Evolutionary conservation across 352 stramenopile genomes (phyloP), one percentile per base, ranked within the genome.

Genomic region (Peronospora destructor): DNA sequence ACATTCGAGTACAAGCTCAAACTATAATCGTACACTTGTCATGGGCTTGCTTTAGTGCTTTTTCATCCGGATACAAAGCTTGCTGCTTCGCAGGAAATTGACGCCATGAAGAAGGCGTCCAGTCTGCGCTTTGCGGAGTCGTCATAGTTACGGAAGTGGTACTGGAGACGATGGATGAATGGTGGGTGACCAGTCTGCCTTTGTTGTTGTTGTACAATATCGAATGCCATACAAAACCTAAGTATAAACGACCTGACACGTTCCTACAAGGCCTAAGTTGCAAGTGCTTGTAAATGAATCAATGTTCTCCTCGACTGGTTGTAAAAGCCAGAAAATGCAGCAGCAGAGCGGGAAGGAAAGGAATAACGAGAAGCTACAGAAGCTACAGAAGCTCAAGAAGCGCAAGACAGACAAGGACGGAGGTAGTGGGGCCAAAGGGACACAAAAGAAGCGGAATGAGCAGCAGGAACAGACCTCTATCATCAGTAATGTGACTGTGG

Each of bases 51-150:
- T 71, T 60, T 12, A 98, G 69, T 44, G 91, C 79, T 34, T 73
- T 68, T 25, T 45, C 30, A 45, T 94, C 77, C 17, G 68, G 68
- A 51, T 91, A 95, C 47, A 59, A 53, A 32, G 84, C 83, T 60
- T 94, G 83, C 49, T 95, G 83, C 63, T 95, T 90, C 53, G 68
- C 75, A 12, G 84, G 83, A 44, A 89, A 76, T 23, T 70, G 42
- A 23, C 84, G 63, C 84, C 84, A 95, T 17, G 83, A 94, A 11
- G 68, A 68, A 6, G 77, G 79, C 16, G 69, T 73, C 78, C 82
- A 92, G 21, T 65, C 50, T 12, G 14, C 13, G 12, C 39, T 45
- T 5, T 34, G 9, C 10, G 39, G 23, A 16, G 37, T 40, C n/a
- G 49, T 26, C 43, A 50, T 60, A 7, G 40, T 29, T 41, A 2